Evolutionary conservation across 495 filamentous ascomycete species (phyloP), one percentile per base, ranked within the genome.

Genomic region (Monascus purpureus): DNA sequence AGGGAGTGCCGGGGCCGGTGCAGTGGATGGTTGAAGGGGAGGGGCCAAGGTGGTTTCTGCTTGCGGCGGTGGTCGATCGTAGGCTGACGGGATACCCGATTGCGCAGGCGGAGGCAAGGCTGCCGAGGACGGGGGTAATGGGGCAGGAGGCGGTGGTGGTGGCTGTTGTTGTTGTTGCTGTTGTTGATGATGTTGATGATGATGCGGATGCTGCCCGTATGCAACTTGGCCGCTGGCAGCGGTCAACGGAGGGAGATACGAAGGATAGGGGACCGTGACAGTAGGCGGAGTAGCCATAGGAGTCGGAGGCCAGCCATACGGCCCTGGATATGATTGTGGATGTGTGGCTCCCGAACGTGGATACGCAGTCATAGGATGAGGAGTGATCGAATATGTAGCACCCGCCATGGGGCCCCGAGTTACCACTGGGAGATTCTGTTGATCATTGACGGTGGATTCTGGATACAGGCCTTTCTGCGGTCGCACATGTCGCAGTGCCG

Each of bases 391-490:
- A 39, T 70, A 76, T 0, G 61, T 42, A 6, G 70, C 63, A 23
- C 65, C 69, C 15, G 50, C 47, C 73, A 79, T 77, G 1, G 75
- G 73, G 1, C 68, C 64, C 17, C 73, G 65, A 13, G 75, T 76
- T 2, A 77, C 73, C 8, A 75, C 60, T 20, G 76, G 67, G 29
- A 80, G 67, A 32, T 70, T 78, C 40, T 74, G 71, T 33, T 77
- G 70, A 37, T 95, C 90, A 42, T 84, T 80, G 20, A 95, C 69
- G n/a, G 86, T 94, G 4, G 92, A 88, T 53, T 97, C 90, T 1
- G 92, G 92, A 48, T 97, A 97, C 65, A 97, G 80, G 42, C 84
- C 85, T 53, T 93, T 93, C 22, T 72, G 66, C 6, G 87, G 87
- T 6, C 78, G 62, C 37, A 97, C 85, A 46, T 86, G 70, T 39